phyloP scores from a whole-genome alignment of 2,329 filamentous ascomycete species.

The Diaporthe sp. region DNA sequence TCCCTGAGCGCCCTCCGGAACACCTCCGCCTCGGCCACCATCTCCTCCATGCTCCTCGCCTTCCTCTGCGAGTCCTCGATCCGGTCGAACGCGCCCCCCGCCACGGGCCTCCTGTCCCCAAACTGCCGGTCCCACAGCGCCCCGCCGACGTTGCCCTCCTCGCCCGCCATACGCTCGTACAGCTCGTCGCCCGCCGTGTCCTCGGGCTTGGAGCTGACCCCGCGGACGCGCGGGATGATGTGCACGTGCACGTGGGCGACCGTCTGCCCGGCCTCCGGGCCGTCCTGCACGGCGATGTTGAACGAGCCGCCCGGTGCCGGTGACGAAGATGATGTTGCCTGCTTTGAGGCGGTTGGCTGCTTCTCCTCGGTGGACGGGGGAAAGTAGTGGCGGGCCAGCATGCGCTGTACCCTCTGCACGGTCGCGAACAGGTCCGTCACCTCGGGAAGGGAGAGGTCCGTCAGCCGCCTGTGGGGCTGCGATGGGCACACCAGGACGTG shows the following conservation, averaged over 20 bases:
- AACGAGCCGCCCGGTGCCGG: constrained; percentile 69
- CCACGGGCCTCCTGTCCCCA: constrained; percentile 57
- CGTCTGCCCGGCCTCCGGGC: constrained; percentile 89
- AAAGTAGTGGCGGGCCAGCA: constrained; percentile 74
- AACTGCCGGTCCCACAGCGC: constrained; percentile 69
- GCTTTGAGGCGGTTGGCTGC: background rate
- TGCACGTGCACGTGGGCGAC: constrained; percentile 95
- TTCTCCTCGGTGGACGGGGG: constrained; percentile 9
- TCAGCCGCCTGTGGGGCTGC: constrained; percentile 76
- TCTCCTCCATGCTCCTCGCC: constrained; percentile 78
- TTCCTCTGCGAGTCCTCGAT: constrained; percentile 79
- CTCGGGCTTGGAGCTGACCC: constrained; percentile 60
- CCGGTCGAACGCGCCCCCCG: constrained; percentile 71
- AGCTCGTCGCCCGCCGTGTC: constrained; percentile 73
- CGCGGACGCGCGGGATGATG: constrained; percentile 79
- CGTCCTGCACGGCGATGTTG: constrained; percentile 97
- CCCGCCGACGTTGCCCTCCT: constrained; percentile 85
- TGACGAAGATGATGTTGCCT: too few relatives aligned
- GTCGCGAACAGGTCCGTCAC: constrained; percentile 87
- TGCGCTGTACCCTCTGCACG: constrained; percentile 84
- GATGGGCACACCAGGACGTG: constrained; percentile 92
- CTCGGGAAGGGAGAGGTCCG: constrained; percentile 79
- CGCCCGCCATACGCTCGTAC: constrained; percentile 85
- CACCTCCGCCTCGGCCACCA: constrained; percentile 81
- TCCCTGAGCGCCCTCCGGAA: constrained; percentile 66